A percentile compares a stretch with the other conserved stretches of the same genome.
Evolutionary conservation across 1,284 basidiomycete genomes (phyloP).

Genomic region (Sphaerobolus stellatus): DNA sequence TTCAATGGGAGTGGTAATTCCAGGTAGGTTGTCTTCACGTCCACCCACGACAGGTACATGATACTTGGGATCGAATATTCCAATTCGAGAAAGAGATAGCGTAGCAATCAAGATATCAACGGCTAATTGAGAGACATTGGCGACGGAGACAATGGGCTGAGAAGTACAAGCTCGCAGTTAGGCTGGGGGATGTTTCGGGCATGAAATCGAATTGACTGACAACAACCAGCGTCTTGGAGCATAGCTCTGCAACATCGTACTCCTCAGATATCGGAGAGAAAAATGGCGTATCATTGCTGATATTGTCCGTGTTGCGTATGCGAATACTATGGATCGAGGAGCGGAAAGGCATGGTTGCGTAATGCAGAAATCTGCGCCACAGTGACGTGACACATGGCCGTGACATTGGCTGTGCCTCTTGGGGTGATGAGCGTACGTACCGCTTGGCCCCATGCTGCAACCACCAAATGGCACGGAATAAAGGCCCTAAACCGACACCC

Average conservation of each 20-base stretch:
- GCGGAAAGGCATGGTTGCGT: not conserved
- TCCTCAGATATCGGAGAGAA: too few relatives aligned
- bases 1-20: slow-evolving; percentile 73
- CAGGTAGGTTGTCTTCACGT: slow-evolving; percentile 50
- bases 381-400: not conserved
- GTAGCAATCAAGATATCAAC: slow-evolving; percentile 71
- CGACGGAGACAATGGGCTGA: slow-evolving; percentile 78
- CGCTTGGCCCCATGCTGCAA: not conserved
- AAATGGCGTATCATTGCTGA: not conserved
- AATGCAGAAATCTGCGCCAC: not conserved
- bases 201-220: not conserved
- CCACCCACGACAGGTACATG: slow-evolving; percentile 69
- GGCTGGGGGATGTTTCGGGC: not conserved
- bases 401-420: not conserved
- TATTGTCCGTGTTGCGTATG: not conserved
- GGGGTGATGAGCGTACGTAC: not conserved
- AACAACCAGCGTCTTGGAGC: too few relatives aligned
- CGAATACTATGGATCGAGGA: slow-evolving; percentile 1
- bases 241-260: too few relatives aligned
- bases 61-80: slow-evolving; percentile 58
- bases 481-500: not conserved
- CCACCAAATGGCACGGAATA: not conserved
- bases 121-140: slow-evolving; percentile 76
- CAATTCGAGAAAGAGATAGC: slow-evolving; percentile 57
- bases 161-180: not conserved